Evolutionary conservation across 1,139 yeast species (phyloP).

Genomic region (Arxiozyma slooffiae): DNA sequence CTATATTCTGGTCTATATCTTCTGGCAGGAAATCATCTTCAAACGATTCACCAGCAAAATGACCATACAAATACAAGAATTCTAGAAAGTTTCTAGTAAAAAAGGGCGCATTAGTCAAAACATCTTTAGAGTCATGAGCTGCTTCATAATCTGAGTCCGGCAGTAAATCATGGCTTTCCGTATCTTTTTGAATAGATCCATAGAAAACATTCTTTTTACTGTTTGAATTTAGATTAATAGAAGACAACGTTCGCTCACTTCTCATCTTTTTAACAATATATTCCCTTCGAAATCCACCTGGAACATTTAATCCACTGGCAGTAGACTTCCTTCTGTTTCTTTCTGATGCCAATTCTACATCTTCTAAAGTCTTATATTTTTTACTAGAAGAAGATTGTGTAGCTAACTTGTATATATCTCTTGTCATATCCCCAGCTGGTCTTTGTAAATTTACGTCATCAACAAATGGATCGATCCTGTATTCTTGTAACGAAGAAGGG

Average conservation of each 20-base stretch:
- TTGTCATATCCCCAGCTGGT: conserved; percentile 66
- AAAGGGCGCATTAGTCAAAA: conserved; percentile 34
- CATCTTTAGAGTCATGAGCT: conserved; percentile 9
- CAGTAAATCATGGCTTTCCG: background rate
- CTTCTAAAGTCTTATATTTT: conserved; percentile 27
- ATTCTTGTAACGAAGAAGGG: background rate
- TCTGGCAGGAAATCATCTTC: conserved; percentile 58
- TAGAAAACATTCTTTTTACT: background rate
- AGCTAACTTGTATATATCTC: conserved; percentile 42
- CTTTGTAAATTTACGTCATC: conserved; percentile 7
- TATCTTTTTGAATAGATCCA: background rate
- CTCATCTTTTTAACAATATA: conserved; percentile 38
- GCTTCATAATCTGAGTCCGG: background rate
- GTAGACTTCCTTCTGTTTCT: conserved; percentile 44
- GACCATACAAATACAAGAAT: conserved; percentile 66
- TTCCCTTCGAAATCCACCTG: conserved; percentile 73
- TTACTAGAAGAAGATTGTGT: conserved; percentile 20
- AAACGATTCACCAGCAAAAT: conserved; percentile 73
- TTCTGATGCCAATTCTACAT: conserved; percentile 17
- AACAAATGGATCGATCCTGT: background rate
- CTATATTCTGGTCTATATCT: conserved; percentile 25
- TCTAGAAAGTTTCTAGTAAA: conserved; percentile 63
- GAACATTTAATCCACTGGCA: conserved; percentile 62
- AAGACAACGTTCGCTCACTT: conserved; percentile 18
- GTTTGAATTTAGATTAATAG: background rate